These are phyloP conservation scores for Triticum urartu DNA, from an alignment of 176 grass and related monocot species.

Conservation along the genomic window DNA sequence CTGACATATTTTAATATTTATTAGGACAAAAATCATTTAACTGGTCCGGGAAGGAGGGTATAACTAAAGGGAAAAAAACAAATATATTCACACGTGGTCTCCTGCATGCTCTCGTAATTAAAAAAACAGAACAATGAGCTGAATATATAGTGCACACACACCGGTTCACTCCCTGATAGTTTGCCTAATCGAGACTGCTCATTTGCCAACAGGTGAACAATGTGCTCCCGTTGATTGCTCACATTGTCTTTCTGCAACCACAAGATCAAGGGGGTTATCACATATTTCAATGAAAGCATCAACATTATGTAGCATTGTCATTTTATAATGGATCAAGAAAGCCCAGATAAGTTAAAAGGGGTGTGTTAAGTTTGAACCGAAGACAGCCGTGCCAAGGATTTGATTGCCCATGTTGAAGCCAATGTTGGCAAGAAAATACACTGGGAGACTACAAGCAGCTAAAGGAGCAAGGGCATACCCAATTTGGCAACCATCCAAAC, in stretches of 20 bases:
- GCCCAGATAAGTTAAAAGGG: background rate
- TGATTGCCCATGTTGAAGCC: background rate
- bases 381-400: background rate
- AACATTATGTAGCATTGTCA: slow-evolving; percentile 3
- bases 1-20: background rate
- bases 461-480: background rate
- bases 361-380: background rate
- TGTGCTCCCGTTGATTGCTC: slow-evolving; percentile 82
- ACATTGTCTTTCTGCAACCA: slow-evolving; percentile 81
- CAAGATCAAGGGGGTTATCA: background rate
- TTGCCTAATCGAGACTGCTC: slow-evolving; percentile 80
- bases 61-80: background rate
- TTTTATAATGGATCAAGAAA: slow-evolving; percentile 4
- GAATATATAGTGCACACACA: slow-evolving; percentile 35
- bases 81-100: background rate
- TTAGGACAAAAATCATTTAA: background rate
- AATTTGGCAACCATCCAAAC: background rate
- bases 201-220: slow-evolving; percentile 90
- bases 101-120: background rate
- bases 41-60: background rate
- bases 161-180: slow-evolving; percentile 67
- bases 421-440: background rate
- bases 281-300: background rate
- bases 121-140: background rate
- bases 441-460: background rate